A percentile compares a stretch with the other conserved stretches of the same genome.
Evolutionary conservation across 164 flowering plant genomes (phyloP).

Genomic region (Aristolochia californica): DNA sequence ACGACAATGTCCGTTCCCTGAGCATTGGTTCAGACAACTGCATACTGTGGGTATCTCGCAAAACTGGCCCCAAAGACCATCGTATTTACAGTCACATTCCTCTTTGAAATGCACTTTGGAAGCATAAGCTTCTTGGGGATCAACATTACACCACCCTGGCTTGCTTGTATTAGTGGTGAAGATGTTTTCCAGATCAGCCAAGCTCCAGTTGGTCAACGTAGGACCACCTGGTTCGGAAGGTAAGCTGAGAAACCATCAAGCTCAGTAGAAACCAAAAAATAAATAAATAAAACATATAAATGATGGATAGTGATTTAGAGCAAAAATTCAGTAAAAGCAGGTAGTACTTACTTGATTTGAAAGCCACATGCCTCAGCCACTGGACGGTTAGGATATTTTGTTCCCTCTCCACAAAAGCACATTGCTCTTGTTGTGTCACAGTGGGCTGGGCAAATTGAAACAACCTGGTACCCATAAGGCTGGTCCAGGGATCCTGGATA

Average conservation of each 20-base stretch:
- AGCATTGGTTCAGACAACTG: conserved; percentile 84
- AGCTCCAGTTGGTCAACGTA: conserved; percentile 53
- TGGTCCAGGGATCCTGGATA: conserved; percentile 38
- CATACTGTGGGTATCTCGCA: conserved; percentile 75
- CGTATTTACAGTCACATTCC: conserved; percentile 96
- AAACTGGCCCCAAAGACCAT: conserved; percentile 64
- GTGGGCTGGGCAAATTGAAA: conserved; percentile 76
- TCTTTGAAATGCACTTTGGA: conserved; percentile 49
- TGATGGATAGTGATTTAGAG: not conserved
- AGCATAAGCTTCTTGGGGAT: conserved; percentile 71
- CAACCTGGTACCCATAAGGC: conserved; percentile 92
- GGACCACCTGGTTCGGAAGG: conserved; percentile 59
- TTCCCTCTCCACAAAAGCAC: conserved; percentile 98
- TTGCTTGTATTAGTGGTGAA: conserved; percentile 65
- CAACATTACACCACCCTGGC: conserved; percentile 95
- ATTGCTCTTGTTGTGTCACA: conserved; percentile 92
- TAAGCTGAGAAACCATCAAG: conserved; percentile 30
- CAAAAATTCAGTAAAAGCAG: not conserved
- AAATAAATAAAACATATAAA: not conserved
- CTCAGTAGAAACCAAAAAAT: not conserved
- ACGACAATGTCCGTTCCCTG: conserved; percentile 78
- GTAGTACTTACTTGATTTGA: conserved; percentile 46
- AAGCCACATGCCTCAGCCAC: conserved; percentile 91
- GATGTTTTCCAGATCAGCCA: conserved; percentile 49
- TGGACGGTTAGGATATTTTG: conserved; percentile 97